A percentile compares a stretch with the other conserved stretches of the same genome.
These are phyloP conservation scores for Allantophomopsis lycopodina DNA, from an alignment of 2,329 filamentous ascomycete species.

Conservation along the genomic window DNA sequence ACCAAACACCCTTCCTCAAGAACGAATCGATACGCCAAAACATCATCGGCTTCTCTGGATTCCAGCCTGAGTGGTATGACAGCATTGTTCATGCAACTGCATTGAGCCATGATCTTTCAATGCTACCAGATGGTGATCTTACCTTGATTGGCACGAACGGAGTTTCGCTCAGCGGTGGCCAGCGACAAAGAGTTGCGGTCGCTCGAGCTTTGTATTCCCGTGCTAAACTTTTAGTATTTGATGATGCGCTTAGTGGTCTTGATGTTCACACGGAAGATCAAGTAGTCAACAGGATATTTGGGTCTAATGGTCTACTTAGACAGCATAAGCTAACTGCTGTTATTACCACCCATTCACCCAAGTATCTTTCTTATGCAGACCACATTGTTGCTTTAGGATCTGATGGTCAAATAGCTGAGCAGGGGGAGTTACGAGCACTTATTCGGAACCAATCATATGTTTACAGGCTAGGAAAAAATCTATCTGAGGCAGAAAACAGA, in stretches of 20 bases:
- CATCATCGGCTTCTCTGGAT: constrained; percentile 19
- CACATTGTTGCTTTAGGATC: constrained; percentile 20
- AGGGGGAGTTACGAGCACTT: constrained; percentile 21
- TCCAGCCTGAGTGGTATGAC: constrained; percentile 39
- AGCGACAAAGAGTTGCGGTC: constrained; percentile 41
- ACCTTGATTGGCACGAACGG: constrained; percentile 43
- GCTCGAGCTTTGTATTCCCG: constrained; percentile 40
- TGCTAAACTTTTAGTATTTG: constrained; percentile 34
- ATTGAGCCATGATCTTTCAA: constrained; percentile 39
- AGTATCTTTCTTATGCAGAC: constrained; percentile 19
- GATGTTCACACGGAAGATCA: constrained; percentile 38
- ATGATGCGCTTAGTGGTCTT: constrained; percentile 39
- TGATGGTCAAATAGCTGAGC: constrained; percentile 19
- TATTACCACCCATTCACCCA: constrained; percentile 16
- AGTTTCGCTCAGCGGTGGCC: constrained; percentile 39
- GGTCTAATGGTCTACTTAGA: constrained; percentile 3
- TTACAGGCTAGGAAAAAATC: background rate
- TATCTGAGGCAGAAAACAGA: background rate
- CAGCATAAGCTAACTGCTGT: constrained; percentile 18
- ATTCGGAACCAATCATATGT: constrained; percentile 18
- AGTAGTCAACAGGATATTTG: constrained; percentile 1
- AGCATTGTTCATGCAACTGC: constrained; percentile 49
- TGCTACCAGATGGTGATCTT: constrained; percentile 45
- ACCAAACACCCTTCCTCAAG: constrained; percentile 27
- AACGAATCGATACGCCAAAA: constrained; percentile 24